A percentile compares a stretch with the other conserved stretches of the same genome.
phyloP scores from a whole-genome alignment of 2,329 filamentous ascomycete genomes.

The Clonostachys solani region DNA sequence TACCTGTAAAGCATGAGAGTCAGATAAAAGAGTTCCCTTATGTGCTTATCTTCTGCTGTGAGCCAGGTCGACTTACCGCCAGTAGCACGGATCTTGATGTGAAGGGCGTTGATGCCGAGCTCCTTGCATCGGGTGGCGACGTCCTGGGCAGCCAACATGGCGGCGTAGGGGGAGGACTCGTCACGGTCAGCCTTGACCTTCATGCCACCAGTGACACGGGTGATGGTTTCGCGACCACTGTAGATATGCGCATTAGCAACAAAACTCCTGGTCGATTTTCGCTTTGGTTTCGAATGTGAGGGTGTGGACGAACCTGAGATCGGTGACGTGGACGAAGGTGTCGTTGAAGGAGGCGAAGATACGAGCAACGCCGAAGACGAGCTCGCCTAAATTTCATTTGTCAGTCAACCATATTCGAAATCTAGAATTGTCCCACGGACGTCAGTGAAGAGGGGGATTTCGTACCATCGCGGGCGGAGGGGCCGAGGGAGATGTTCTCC shows the following conservation, averaged over 20 bases:
- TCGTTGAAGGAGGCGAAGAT: slow-evolving; percentile 95
- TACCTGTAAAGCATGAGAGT: slow-evolving; percentile 50
- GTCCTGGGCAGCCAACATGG: slow-evolving; percentile 99
- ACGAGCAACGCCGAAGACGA: slow-evolving; percentile 96
- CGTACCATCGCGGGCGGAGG: slow-evolving; percentile 90
- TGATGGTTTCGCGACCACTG: slow-evolving; percentile 99
- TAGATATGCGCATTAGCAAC: slow-evolving; percentile 45
- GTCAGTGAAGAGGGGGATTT: not conserved
- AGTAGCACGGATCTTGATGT: slow-evolving; percentile 99
- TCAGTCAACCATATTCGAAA: not conserved
- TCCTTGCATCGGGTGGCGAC: slow-evolving; percentile 82
- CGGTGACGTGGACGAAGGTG: slow-evolving; percentile 97
- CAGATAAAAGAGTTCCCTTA: not conserved
- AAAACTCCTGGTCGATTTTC: slow-evolving; percentile 6
- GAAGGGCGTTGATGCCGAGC: slow-evolving; percentile 78
- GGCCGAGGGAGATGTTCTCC: slow-evolving; percentile 98
- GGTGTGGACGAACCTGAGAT: slow-evolving; percentile 72
- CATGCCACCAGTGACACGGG: slow-evolving; percentile 99
- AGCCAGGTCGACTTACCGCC: slow-evolving; percentile 62
- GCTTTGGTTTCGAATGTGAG: not conserved
- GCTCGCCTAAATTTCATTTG: slow-evolving; percentile 62
- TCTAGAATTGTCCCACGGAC: slow-evolving; percentile 3
- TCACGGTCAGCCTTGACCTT: slow-evolving; percentile 99
- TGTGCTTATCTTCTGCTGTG: not conserved
- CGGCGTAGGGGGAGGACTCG: slow-evolving; percentile 99